Evolutionary conservation across 163 green algal species (phyloP).

Genomic region (Scenedesmus sp.): DNA sequence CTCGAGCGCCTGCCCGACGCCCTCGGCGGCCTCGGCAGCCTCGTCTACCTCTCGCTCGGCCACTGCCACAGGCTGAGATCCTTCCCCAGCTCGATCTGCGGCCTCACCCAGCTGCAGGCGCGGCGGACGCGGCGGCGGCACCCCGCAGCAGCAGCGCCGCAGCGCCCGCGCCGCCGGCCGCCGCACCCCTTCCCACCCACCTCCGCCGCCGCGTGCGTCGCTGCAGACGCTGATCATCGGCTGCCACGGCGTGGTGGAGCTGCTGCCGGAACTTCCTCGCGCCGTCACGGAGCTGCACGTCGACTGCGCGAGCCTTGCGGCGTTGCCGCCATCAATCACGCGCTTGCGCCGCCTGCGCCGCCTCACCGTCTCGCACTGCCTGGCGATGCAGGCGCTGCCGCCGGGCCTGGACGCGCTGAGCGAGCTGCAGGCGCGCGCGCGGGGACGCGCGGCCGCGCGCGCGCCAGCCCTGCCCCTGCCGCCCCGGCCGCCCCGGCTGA

Average conservation of each 20-base stretch:
- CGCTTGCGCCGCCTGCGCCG: not conserved
- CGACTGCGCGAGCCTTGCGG: not conserved
- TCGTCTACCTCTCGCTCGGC: not conserved
- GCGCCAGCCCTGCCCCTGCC: too few relatives aligned
- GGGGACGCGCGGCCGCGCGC: too few relatives aligned
- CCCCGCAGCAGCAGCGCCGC: not conserved
- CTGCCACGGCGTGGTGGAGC: conserved; percentile 8
- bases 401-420: not conserved
- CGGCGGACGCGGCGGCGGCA: not conserved
- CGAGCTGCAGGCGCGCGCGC: not conserved
- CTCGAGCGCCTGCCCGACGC: not conserved
- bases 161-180: not conserved
- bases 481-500: too few relatives aligned
- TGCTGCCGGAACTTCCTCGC: not conserved
- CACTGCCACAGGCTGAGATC: not conserved
- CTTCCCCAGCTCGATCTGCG: not conserved
- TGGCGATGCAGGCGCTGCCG: not conserved
- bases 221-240: conserved; percentile 6
- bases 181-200: not conserved
- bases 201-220: not conserved
- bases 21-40: not conserved
- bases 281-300: not conserved
- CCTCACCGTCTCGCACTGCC: conserved; percentile 15
- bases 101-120: not conserved
- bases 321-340: not conserved